Evolutionary conservation across 495 filamentous ascomycete genomes (phyloP).

Genomic region (Podospora pseudoanserina): DNA sequence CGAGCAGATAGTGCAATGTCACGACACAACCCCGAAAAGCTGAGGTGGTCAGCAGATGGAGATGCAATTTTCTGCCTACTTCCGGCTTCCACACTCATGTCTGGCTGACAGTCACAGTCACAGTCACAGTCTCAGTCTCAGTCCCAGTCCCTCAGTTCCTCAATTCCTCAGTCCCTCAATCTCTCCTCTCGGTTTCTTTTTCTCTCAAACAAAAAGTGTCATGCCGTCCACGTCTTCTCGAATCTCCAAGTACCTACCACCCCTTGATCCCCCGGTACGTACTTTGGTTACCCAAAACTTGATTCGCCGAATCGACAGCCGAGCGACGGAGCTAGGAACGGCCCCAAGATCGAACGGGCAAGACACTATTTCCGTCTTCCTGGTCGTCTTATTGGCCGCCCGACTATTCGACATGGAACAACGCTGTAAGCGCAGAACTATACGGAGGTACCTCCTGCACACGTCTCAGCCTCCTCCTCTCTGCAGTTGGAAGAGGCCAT

Average conservation of each 20-base stretch:
- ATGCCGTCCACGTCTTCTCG: not conserved
- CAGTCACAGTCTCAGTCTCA: not conserved
- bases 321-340: not conserved
- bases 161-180: not conserved
- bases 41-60: not conserved
- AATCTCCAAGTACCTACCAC: not conserved
- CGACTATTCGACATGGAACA: not conserved
- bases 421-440: not conserved
- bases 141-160: not conserved
- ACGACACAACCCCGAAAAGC: not conserved
- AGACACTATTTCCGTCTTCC: not conserved
- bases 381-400: not conserved
- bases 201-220: not conserved
- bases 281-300: not conserved
- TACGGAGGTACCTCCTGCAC: not conserved
- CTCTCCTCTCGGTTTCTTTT: not conserved
- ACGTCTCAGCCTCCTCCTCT: slow-evolving; percentile 5
- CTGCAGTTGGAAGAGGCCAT: not conserved
- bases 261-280: not conserved
- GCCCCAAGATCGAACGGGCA: slow-evolving; percentile 2
- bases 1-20: not conserved
- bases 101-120: too few relatives aligned
- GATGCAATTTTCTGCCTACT: not conserved
- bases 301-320: slow-evolving; percentile 1
- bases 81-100: not conserved